Evolutionary conservation across 805 yeast species (phyloP), one percentile per base, ranked within the genome.

Genomic region (Middelhovenomyces tepae): DNA sequence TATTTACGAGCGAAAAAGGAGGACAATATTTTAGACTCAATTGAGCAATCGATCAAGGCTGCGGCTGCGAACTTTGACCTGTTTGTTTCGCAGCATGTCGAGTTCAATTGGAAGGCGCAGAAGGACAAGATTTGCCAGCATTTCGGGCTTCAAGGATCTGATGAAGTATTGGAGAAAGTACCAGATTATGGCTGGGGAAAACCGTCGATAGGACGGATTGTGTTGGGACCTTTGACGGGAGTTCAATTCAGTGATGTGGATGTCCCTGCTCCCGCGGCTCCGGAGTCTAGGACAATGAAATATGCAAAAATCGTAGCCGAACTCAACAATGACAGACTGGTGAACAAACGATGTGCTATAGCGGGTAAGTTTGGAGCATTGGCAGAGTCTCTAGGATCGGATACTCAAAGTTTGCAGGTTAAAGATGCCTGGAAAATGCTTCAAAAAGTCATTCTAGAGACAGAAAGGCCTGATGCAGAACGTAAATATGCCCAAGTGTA

Each of bases 11-110:
- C 70, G 15, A 81, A 79, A 48, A 82, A 82, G 48, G 93, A 86
- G 37, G 94, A 86, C 53, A 84, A 74, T 51, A 77, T 86, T 22
- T 57, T 86, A 28, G 67, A 78, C 15, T 79, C 94, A 4, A 85
- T 89, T 42, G 95, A 87, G 51, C 85, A 77, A 45, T 70, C 86
- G 0, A 67, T 87, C 39, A 59, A 70, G 2, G 58, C 74, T 14
- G 86, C 94, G 4, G 78, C 93, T 3, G 68, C 68, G 36, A 95
- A 86, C 50, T 91, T 89, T 57, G 95, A 87, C 53, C 59, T 56
- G 27, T 82, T 75, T 52, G 75, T 89, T 39, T 75, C 69, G 45
- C 73, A 75, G 40, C 82, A 78, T 46, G 66, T 91, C 16, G 63
- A 79, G 3, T 65, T 81, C 30, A 95, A 87, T 54, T 91, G 97